Evolutionary conservation across 2,329 filamentous ascomycete species (phyloP).

Genomic region (Fusarium nelsonii): DNA sequence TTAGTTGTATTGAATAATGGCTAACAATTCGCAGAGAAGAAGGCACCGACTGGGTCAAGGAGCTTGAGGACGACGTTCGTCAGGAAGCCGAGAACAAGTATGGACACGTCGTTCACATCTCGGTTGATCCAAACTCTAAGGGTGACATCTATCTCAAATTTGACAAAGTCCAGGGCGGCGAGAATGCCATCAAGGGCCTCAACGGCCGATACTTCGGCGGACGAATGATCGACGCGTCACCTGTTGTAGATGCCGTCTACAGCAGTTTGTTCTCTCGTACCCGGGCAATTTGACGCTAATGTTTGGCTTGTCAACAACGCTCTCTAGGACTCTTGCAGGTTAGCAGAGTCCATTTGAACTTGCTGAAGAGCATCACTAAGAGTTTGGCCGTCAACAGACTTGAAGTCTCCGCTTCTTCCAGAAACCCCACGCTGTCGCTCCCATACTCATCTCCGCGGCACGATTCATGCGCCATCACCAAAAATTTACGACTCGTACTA

Average conservation of each 20-base stretch:
- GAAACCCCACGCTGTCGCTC: constrained; percentile 23
- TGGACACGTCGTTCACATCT: constrained; percentile 96
- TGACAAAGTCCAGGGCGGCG: constrained; percentile 91
- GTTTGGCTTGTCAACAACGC: constrained; percentile 57
- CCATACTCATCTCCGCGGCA: constrained; percentile 9
- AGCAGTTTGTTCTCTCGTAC: constrained; percentile 93
- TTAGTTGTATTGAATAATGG: constrained; percentile 1
- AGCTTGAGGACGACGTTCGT: constrained; percentile 93
- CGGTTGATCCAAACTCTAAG: constrained; percentile 90
- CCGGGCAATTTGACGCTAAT: constrained; percentile 80
- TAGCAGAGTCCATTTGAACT: constrained; percentile 49
- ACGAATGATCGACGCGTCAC: constrained; percentile 91
- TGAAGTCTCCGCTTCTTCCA: constrained; percentile 44
- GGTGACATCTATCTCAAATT: constrained; percentile 99
- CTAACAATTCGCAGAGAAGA: constrained; percentile 74
- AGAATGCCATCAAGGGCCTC: constrained; percentile 97
- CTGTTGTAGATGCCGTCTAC: constrained; percentile 98
- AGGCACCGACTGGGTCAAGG: constrained; percentile 89
- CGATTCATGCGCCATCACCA: constrained; percentile 15
- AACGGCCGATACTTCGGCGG: constrained; percentile 97
- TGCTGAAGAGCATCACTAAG: constrained; percentile 47
- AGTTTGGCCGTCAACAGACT: constrained; percentile 47
- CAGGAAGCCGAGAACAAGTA: constrained; percentile 95
- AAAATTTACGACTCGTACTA: constrained; percentile 33
- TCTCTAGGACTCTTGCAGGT: constrained; percentile 63